Conservation (phyloP, 75 land plant species). For the Selaginella moellendorffii region DNA sequence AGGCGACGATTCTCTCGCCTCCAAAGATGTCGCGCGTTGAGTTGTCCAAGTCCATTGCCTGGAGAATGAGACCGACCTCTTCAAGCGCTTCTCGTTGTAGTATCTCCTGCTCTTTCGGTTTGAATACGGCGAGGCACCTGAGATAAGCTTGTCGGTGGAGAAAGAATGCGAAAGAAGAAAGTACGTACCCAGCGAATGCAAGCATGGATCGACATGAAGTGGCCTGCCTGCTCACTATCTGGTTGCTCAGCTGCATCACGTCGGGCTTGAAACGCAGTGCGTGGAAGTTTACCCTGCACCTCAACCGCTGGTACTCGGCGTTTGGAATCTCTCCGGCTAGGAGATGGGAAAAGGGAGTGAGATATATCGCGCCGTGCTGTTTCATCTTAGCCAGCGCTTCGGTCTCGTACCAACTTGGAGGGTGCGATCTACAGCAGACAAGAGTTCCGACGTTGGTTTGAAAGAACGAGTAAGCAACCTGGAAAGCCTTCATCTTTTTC, state of each 20-base stretch:
- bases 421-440: slow-evolving; percentile 80
- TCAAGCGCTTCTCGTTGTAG: background rate
- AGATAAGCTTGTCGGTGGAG: no score
- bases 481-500: slow-evolving; percentile 62
- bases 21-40: slow-evolving; percentile 8
- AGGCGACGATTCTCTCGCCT: slow-evolving; percentile 57
- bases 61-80: slow-evolving; percentile 4
- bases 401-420: slow-evolving; percentile 71
- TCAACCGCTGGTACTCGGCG: slow-evolving; percentile 1
- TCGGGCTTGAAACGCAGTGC: slow-evolving; percentile 4
- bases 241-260: slow-evolving; percentile 3
- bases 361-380: no score
- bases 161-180: no score
- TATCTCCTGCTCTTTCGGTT: background rate
- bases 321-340: background rate
- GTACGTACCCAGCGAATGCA: slow-evolving; percentile 4
- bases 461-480: no score
- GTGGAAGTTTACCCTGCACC: slow-evolving; percentile 9
- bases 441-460: no score
- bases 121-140: slow-evolving; percentile 2
- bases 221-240: background rate
- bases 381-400: no score
- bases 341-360: slow-evolving; percentile 2
- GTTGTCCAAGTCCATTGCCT: background rate
- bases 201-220: background rate